Conservation (phyloP, 371 early-diverging fungal species). For the Mucor lusitanicus region DNA sequence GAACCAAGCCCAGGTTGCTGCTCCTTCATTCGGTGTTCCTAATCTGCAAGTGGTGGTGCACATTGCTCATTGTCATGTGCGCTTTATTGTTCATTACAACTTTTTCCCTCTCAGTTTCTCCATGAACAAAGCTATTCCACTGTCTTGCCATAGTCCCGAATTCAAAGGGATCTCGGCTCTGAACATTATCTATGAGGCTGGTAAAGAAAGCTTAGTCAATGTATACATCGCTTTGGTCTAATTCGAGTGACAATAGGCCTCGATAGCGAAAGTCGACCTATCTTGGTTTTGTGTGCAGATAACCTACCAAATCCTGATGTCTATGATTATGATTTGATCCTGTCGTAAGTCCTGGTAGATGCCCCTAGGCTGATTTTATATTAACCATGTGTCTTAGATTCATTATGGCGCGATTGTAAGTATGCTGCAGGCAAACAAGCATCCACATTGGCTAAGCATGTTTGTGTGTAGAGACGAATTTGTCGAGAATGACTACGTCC, state of each 20-base stretch:
- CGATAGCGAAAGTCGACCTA: conserved; percentile 81
- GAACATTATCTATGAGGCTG: conserved; percentile 54
- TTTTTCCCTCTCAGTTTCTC: neutral
- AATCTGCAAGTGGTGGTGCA: neutral
- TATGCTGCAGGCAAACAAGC: neutral
- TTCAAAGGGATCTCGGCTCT: conserved; percentile 46
- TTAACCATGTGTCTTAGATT: conserved; percentile 22
- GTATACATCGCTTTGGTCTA: neutral
- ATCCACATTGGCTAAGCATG: neutral
- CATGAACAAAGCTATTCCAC: conserved; percentile 35
- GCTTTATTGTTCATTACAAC: neutral
- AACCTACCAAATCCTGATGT: conserved; percentile 76
- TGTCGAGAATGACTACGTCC: conserved; percentile 85
- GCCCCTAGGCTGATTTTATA: neutral
- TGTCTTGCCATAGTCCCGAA: conserved; percentile 42
- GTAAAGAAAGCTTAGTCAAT: conserved; percentile 20
- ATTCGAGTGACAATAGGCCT: conserved; percentile 56
- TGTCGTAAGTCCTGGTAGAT: conserved; percentile 54
- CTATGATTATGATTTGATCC: conserved; percentile 79
- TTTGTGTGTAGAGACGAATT: conserved; percentile 57
- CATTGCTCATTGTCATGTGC: neutral
- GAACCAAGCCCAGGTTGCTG: too few relatives aligned
- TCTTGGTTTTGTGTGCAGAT: conserved; percentile 81
- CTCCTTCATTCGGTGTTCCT: too few relatives aligned
- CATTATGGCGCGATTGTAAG: conserved; percentile 46